Conservation (phyloP, 2,329 filamentous ascomycete genomes). For the Venturia pyrina region DNA sequence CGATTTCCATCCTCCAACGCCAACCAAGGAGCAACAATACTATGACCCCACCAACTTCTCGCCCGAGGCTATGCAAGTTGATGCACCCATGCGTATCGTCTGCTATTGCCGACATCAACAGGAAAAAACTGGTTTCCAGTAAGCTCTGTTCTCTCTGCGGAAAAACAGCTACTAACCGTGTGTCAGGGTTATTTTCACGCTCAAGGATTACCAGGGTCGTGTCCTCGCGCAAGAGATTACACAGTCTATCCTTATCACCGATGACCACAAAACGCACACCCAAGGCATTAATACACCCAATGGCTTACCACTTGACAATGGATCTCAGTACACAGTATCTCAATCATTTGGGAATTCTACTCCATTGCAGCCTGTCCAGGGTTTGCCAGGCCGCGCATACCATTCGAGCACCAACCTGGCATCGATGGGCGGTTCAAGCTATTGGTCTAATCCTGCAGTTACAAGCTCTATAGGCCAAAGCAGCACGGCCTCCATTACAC, state of each 20-base stretch:
- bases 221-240: slow-evolving; percentile 78
- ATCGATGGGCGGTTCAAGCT: slow-evolving; percentile 3
- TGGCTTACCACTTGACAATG: not conserved
- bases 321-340: slow-evolving; percentile 49
- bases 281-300: not conserved
- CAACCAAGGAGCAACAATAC: slow-evolving; percentile 34
- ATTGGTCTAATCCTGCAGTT: not conserved
- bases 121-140: slow-evolving; percentile 80
- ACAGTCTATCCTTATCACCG: slow-evolving; percentile 89
- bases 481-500: slow-evolving; percentile 41
- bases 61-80: slow-evolving; percentile 59
- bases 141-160: slow-evolving; percentile 16
- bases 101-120: slow-evolving; percentile 95
- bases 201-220: slow-evolving; percentile 70
- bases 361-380: slow-evolving; percentile 14
- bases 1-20: slow-evolving; percentile 60
- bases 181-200: slow-evolving; percentile 72
- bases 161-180: slow-evolving; percentile 22
- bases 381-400: slow-evolving; percentile 15
- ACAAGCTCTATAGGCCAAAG: slow-evolving; percentile 16
- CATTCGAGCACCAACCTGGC: slow-evolving; percentile 9
- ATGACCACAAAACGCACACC: slow-evolving; percentile 84
- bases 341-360: slow-evolving; percentile 26
- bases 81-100: slow-evolving; percentile 88
- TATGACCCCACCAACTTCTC: slow-evolving; percentile 28